Percentiles rank a stretch among this genome's conserved stretches.
These are phyloP conservation scores for Phialemonium atrogriseum DNA, from an alignment of 2,329 filamentous ascomycete species.

Conservation along the genomic window DNA sequence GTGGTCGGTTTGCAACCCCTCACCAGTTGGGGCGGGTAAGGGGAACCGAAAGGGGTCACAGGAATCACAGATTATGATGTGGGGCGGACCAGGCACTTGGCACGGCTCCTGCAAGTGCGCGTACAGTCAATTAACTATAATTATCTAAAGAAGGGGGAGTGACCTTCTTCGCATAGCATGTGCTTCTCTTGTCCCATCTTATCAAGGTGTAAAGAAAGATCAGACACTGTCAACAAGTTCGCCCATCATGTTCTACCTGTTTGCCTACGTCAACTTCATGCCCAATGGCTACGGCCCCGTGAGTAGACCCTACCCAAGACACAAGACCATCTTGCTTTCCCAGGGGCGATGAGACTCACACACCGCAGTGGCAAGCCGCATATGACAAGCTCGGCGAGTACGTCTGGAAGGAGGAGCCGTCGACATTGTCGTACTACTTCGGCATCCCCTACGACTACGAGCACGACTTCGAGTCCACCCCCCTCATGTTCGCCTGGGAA, in stretches of 20 bases:
- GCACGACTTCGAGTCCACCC: slow-evolving; percentile 19
- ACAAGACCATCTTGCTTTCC: background rate
- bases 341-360: background rate
- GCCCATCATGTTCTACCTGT: slow-evolving; percentile 10
- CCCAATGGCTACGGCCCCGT: slow-evolving; percentile 24
- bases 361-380: slow-evolving; percentile 27
- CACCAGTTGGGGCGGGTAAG: no score
- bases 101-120: no score
- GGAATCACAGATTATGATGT: no score
- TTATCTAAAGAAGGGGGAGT: no score
- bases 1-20: no score
- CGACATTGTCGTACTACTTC: slow-evolving; percentile 32
- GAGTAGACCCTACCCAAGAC: slow-evolving; percentile 2
- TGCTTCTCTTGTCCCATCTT: no score
- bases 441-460: slow-evolving; percentile 27
- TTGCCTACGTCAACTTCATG: slow-evolving; percentile 23
- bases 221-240: no score
- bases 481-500: slow-evolving; percentile 26
- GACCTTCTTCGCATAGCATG: no score
- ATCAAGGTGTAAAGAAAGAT: no score
- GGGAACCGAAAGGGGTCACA: no score
- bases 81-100: no score
- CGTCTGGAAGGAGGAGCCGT: slow-evolving; percentile 23
- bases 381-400: slow-evolving; percentile 28
- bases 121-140: no score